Evolutionary conservation across 768 basidiomycete species (phyloP).

Genomic region (Suillus sp.): DNA sequence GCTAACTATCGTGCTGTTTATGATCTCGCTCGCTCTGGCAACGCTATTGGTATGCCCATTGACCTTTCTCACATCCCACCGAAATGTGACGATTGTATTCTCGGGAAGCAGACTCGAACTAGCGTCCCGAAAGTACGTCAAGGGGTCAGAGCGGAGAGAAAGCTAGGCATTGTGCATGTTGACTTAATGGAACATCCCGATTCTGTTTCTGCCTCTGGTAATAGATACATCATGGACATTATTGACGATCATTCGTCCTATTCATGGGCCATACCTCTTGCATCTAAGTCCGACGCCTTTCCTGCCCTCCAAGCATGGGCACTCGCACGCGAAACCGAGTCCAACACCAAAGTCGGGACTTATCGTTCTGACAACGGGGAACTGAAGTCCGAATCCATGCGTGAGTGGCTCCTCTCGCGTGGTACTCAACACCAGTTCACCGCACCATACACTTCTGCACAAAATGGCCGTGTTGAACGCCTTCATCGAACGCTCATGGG

Average conservation of each 20-base stretch:
- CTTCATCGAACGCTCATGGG: conserved; percentile 38
- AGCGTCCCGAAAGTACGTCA: conserved; percentile 1
- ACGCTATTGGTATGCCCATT: conserved; percentile 12
- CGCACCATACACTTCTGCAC: too few relatives aligned
- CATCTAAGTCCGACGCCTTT: conserved; percentile 28
- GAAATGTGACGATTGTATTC: conserved; percentile 1
- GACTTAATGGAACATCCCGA: conserved; percentile 10
- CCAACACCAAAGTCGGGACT: conserved; percentile 17
- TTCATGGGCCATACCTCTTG: conserved; percentile 34
- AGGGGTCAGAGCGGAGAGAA: background rate
- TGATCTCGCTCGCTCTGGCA: conserved; percentile 27
- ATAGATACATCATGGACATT: conserved; percentile 10
- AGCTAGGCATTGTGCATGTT: background rate
- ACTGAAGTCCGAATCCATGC: conserved; percentile 18
- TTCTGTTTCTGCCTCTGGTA: background rate
- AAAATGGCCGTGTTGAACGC: background rate
- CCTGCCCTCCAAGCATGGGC: conserved; percentile 32
- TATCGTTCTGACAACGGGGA: conserved; percentile 29
- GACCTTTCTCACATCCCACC: background rate
- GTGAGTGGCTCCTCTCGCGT: conserved; percentile 15
- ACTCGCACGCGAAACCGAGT: conserved; percentile 23
- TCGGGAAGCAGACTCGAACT: conserved; percentile 8
- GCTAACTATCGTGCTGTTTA: conserved; percentile 27
- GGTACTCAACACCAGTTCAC: conserved; percentile 15
- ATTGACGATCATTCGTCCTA: conserved; percentile 16